Base-by-base conservation (phyloP, 345 rosid genomes). In the Luvunga scandens region DNA sequence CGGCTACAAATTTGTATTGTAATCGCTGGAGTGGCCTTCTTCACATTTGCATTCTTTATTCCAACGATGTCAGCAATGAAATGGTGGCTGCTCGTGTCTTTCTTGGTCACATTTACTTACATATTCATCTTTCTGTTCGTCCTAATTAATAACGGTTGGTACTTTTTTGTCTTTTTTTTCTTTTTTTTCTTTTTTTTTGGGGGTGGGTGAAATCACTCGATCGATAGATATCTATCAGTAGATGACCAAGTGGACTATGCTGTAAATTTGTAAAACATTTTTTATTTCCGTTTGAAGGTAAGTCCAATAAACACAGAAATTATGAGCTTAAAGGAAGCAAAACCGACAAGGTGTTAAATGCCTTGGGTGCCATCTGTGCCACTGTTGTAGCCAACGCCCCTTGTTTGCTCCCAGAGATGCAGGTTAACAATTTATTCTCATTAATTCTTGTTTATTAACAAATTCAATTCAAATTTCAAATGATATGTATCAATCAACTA, bases 1-100 rank as follows among this genome's bases (percentile, higher is more conserved):
- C 75, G 84, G 76, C 80, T 85, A 10, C 87, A 82, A 24, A 78
- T 82, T 22, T 80, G 13, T 59, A 68, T 82, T 9, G 24, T 53
- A 63, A 36, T 85, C 13, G 72, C 84, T 4, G 87, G 87, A 55
- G 71, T 81, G 9, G 77, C 83, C 65, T 80, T 70, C 67, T 78
- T 78, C 73, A 4, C 24, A 21, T 80, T 82, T 61, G 76, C 85
- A 55, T 77, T 14, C 64, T 72, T 57, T 28, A 68, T 67, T 45
- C 85, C 85, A 50, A 83, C 85, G 55, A 69, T 85, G 73, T 85
- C 85, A 9, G 85, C 85, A 6, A 80, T 78, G 78, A 70, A 80
- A 69, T 45, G 73, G 38, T 85, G 87, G 87, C 61, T 85, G 48
- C 73, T 63, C 7, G 77, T 28, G 59, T 82, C 85, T 19, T 57